A percentile compares a stretch with the other conserved stretches of the same genome.
Evolutionary conservation across 2,329 filamentous ascomycete genomes (phyloP).

Genomic region (Ophiostoma ips): DNA sequence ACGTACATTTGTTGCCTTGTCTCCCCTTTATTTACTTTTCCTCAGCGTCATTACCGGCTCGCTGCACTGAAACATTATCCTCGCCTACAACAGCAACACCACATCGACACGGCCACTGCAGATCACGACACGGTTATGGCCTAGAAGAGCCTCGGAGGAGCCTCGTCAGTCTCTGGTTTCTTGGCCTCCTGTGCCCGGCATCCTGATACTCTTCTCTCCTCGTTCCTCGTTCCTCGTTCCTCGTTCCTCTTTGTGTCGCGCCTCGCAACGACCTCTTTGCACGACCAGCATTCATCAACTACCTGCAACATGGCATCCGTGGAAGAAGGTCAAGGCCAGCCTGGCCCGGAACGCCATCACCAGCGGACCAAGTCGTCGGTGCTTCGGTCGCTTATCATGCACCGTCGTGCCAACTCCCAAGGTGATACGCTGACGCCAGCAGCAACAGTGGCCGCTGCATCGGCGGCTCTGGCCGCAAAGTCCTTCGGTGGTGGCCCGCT

Average conservation of each 20-base stretch:
- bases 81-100: background rate
- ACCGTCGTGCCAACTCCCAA: slow-evolving; percentile 32
- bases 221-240: background rate
- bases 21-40: too few species aligned
- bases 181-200: background rate
- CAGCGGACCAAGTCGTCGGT: slow-evolving; percentile 35
- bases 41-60: too few species aligned
- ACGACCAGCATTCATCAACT: too few species aligned
- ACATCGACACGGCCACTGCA: background rate
- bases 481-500: slow-evolving; percentile 18
- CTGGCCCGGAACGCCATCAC: slow-evolving; percentile 15
- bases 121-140: background rate
- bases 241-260: too few species aligned
- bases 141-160: background rate
- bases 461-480: background rate
- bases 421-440: slow-evolving; percentile 23
- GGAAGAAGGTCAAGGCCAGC: background rate
- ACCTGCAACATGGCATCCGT: slow-evolving; percentile 10
- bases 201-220: background rate
- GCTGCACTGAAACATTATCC: too few species aligned
- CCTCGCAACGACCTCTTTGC: too few species aligned
- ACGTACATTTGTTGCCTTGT: too few species aligned
- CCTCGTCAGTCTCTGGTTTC: background rate
- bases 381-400: slow-evolving; percentile 35
- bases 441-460: slow-evolving; percentile 7